Percentiles rank a stretch among this genome's conserved stretches.
Conservation (phyloP, 495 filamentous ascomycete species). For the Penicillium goetzii region DNA sequence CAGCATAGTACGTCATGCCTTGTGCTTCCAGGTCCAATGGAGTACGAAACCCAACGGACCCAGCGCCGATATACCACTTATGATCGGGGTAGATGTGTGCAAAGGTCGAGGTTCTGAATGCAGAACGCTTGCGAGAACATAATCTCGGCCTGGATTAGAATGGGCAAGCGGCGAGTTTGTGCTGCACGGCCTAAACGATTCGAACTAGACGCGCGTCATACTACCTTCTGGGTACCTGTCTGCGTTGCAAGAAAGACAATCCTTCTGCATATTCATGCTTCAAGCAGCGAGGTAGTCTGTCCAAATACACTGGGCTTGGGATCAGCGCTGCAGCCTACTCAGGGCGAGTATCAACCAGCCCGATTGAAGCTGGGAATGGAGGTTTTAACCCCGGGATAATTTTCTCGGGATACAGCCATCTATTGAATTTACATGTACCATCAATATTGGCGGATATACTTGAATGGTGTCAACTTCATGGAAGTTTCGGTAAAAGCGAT, state of each 20-base stretch:
- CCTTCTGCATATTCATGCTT: neutral
- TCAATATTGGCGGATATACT: neutral
- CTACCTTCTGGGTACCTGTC: conserved; percentile 29
- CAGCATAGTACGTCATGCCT: conserved; percentile 21
- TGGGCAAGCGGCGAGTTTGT: conserved; percentile 15
- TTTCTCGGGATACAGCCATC: neutral
- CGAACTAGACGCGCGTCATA: conserved; percentile 34
- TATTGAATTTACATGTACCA: neutral
- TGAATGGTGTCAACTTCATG: neutral
- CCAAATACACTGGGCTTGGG: conserved; percentile 10
- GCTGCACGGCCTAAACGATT: conserved; percentile 23
- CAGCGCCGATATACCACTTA: neutral
- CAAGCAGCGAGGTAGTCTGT: conserved; percentile 6
- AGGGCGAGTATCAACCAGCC: neutral
- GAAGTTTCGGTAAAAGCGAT: neutral
- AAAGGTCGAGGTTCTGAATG: neutral
- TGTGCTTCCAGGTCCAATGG: conserved; percentile 19
- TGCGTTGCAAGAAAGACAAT: conserved; percentile 18
- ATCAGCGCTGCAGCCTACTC: conserved; percentile 26
- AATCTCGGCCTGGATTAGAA: conserved; percentile 23
- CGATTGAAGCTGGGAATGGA: neutral
- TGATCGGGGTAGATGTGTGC: neutral
- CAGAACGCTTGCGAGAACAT: conserved; percentile 13
- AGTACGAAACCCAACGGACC: conserved; percentile 21
- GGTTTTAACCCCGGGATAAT: neutral